phyloP scores from a whole-genome alignment of 2,329 filamentous ascomycete species.

The Xylariomycetidae sp. region DNA sequence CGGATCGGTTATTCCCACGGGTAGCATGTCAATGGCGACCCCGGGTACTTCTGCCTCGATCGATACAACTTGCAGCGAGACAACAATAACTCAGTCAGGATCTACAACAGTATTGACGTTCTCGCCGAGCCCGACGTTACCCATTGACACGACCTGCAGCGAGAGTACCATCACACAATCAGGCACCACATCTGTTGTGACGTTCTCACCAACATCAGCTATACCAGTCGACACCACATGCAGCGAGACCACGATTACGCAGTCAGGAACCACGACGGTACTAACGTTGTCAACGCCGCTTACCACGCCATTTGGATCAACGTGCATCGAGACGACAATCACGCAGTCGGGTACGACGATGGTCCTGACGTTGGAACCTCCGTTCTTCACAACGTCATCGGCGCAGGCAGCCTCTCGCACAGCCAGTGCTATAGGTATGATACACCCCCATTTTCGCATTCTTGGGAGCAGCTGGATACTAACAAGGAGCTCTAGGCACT shows the following conservation, averaged over 20 bases:
- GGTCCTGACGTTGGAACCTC: slow-evolving; percentile 8
- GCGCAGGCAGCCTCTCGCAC: not conserved
- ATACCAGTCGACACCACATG: not conserved
- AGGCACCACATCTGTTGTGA: slow-evolving; percentile 7
- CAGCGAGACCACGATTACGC: slow-evolving; percentile 5
- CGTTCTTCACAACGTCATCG: too few relatives aligned
- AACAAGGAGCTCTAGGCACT: slow-evolving; percentile 11
- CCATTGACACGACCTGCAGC: slow-evolving; percentile 12
- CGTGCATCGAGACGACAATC: slow-evolving; percentile 13
- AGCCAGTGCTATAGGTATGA: too few relatives aligned
- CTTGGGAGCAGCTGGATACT: too few relatives aligned
- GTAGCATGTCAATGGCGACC: slow-evolving; percentile 2
- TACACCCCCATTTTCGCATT: too few relatives aligned
- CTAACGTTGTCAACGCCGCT: not conserved
- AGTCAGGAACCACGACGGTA: slow-evolving; percentile 5
- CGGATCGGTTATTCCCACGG: too few relatives aligned
- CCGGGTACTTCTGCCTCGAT: slow-evolving; percentile 7
- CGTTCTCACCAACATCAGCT: slow-evolving; percentile 3
- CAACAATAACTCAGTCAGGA: slow-evolving; percentile 11
- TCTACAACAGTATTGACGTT: slow-evolving; percentile 7
- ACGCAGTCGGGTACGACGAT: slow-evolving; percentile 7
- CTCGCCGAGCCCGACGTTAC: not conserved
- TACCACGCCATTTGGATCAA: not conserved
- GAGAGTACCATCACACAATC: slow-evolving; percentile 13
- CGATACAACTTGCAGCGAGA: slow-evolving; percentile 15